Base-by-base conservation (phyloP, 768 basidiomycete genomes). In the Boletus reticuloceps region DNA sequence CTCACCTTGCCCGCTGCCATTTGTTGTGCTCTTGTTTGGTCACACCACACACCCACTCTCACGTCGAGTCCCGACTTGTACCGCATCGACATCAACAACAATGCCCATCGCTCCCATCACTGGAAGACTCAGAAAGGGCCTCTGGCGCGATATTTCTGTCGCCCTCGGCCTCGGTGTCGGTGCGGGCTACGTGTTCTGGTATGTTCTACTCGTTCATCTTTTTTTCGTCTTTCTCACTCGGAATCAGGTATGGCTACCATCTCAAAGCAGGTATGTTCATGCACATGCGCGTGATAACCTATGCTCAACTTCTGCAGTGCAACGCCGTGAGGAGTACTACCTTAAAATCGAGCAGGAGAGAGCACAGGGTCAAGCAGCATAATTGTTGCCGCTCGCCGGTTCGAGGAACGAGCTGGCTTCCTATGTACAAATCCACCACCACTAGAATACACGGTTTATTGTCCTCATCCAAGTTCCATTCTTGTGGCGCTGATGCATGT, bases 101-200 rank as follows among this genome's bases (percentile, higher is more conserved):
- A 93, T 93, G 90, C 72, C 90, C 67, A 88, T 96, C 70, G 87
- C 91, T 58, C 93, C 94, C 64, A 94, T 96, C 74, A 89, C 89
- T 49, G 94, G 94, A 71, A 93, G 84, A 77, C 89, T 95, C 76
- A 89, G 94, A 77, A 96, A 95, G 76, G 80, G 85, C 65, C 84
- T 95, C 74, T 91, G 91, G 84, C 83, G 92, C 58, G 94, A 97
- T 69, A 64, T 96, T 58, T 78, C 83, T 45, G 77, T 82, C 64
- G 81, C 83, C 38, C 69, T 95, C 42, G 93, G 90, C 62, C 82
- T 96, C 49, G 94, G 93, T 27, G 60, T 86, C 51, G 77, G 83
- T 46, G 77, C 80, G 12, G 93, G 82, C 32, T 95, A 92, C 66
- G 81, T 81, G 4, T 97, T 82, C 77, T 97, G 94, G 94, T 94